phyloP scores from a whole-genome alignment of 805 yeast species.

The Suhomyces prunicola region DNA sequence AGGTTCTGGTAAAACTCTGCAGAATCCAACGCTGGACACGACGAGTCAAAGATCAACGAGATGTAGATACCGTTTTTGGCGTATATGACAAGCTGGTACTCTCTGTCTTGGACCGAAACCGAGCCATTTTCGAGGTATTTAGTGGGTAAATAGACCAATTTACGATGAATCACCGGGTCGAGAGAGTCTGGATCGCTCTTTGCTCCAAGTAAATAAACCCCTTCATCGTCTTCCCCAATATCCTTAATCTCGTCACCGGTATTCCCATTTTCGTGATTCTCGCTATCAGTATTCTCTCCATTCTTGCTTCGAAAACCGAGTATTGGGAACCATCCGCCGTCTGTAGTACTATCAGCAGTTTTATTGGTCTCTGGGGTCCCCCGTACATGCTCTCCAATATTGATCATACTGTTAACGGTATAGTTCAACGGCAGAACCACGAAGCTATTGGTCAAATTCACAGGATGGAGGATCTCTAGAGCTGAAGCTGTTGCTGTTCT shows the following conservation, averaged over 20 bases:
- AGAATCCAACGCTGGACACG: constrained; percentile 19
- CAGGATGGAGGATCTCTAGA: constrained; percentile 30
- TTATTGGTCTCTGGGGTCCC: neutral
- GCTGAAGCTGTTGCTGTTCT: constrained; percentile 16
- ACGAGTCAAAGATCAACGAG: constrained; percentile 30
- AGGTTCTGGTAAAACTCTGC: constrained; percentile 22
- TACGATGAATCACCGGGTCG: constrained; percentile 15
- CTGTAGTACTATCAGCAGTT: neutral
- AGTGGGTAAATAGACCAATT: constrained; percentile 24
- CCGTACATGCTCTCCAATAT: constrained; percentile 14
- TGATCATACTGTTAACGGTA: constrained; percentile 33
- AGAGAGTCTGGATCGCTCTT: constrained; percentile 1
- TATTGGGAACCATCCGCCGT: neutral
- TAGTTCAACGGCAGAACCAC: constrained; percentile 37
- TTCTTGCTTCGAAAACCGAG: neutral
- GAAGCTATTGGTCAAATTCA: constrained; percentile 32
- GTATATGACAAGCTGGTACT: constrained; percentile 32
- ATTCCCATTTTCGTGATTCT: neutral
- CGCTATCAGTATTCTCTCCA: neutral
- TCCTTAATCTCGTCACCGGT: neutral
- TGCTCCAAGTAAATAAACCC: constrained; percentile 26
- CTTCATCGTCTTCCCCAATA: constrained; percentile 6
- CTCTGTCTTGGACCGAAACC: constrained; percentile 11
- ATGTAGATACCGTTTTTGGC: constrained; percentile 18
- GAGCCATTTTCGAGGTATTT: constrained; percentile 1